Percentiles rank a stretch among this genome's conserved stretches.
Evolutionary conservation across 2,329 filamentous ascomycete genomes (phyloP).

Genomic region (Cadophora sp.): DNA sequence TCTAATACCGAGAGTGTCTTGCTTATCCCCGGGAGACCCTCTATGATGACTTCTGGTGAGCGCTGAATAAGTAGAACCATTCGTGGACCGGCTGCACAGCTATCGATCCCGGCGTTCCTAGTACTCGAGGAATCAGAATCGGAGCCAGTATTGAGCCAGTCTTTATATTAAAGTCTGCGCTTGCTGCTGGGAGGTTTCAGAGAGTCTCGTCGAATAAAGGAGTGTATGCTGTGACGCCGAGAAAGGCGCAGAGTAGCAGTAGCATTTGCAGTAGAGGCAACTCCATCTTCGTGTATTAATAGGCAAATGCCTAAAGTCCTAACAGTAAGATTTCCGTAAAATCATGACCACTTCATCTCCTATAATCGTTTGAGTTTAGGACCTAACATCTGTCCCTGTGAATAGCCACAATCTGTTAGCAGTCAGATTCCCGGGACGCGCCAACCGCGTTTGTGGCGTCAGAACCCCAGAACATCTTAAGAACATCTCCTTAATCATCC

Average conservation of each 20-base stretch:
- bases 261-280: constrained; percentile 26
- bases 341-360: constrained; percentile 35
- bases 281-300: constrained; percentile 30
- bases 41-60: neutral
- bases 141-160: constrained; percentile 80
- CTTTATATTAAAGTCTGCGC: constrained; percentile 79
- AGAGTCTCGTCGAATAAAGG: constrained; percentile 78
- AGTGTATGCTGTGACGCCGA: constrained; percentile 38
- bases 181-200: constrained; percentile 72
- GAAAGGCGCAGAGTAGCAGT: constrained; percentile 30
- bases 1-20: constrained; percentile 13
- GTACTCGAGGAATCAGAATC: constrained; percentile 86
- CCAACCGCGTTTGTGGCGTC: constrained; percentile 16
- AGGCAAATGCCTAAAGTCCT: constrained; percentile 34
- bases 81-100: constrained; percentile 53
- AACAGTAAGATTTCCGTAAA: constrained; percentile 27
- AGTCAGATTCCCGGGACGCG: neutral
- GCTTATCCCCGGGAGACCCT: neutral
- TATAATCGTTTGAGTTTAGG: neutral
- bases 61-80: constrained; percentile 16
- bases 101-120: constrained; percentile 78
- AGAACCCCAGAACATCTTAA: neutral
- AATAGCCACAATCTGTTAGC: neutral
- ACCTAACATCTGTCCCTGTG: constrained; percentile 4
- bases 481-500: no score